A percentile compares a stretch with the other conserved stretches of the same genome.
phyloP scores from a whole-genome alignment of 2,329 filamentous ascomycete genomes.

The Phialocephala subalpina region DNA sequence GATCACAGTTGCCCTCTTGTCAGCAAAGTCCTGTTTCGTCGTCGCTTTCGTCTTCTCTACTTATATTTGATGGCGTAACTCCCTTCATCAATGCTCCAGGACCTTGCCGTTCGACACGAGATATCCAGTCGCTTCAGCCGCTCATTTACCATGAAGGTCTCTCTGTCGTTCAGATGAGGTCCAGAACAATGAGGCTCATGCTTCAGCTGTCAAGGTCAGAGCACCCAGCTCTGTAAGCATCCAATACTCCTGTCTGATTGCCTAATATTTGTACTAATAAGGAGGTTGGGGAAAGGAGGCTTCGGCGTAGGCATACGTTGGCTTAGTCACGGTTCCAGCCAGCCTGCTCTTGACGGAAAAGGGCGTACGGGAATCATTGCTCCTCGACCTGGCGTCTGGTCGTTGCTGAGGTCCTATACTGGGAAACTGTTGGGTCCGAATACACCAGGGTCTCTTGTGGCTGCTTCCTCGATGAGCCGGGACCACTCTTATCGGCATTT shows the following conservation, averaged over 20 bases:
- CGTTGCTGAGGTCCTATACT: no score
- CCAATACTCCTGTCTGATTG: not conserved
- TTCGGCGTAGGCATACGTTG: not conserved
- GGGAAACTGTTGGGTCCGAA: no score
- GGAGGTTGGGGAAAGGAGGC: not conserved
- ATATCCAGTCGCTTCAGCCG: not conserved
- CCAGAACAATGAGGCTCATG: not conserved
- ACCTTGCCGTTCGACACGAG: not conserved
- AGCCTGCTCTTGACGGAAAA: no score
- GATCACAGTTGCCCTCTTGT: not conserved
- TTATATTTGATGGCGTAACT: not conserved
- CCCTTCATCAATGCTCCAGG: not conserved
- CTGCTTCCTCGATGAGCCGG: no score
- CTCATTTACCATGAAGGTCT: not conserved
- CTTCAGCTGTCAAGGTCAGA: not conserved
- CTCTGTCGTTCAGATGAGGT: not conserved
- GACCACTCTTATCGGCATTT: no score
- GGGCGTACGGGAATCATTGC: no score
- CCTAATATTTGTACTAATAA: not conserved
- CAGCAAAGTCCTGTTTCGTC: not conserved
- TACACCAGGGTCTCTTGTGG: no score
- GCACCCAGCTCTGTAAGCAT: not conserved
- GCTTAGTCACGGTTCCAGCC: not conserved
- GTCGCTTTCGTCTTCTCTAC: not conserved
- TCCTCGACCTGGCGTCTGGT: no score